Base-by-base conservation (phyloP, 1,284 basidiomycete genomes). In the Ustilago sp. region DNA sequence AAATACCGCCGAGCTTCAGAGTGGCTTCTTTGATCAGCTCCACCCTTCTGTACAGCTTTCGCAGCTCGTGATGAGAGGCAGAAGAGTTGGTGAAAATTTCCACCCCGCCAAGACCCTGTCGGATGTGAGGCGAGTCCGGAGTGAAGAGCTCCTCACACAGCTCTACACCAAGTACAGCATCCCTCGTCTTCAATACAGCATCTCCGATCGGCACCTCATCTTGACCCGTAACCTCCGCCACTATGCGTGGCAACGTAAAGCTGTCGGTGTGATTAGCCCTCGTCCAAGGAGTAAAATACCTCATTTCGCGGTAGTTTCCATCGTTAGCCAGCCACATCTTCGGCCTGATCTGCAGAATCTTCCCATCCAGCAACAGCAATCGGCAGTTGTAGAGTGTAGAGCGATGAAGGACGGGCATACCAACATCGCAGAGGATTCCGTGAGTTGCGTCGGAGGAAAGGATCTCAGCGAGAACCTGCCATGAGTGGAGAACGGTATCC, bases 301-400 rank as follows among this genome's bases (percentile, higher is more conserved):
- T 89, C 80, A 98, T 89, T 87, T 99, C 96, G 52, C 96, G 92
- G 86, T 99, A 99, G 86, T 99, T 98, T 11, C 96, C 96, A 81
- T 98, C 95, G 83, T 99, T 99, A 3, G 96, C 96, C 68, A 99
- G 89, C 96, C 96, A 99, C 94, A 99, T 95, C 88, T 99, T 99
- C 0, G 96, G 97, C 12, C 97, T 91, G 79, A 99, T 98, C 79
- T 97, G 90, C 1, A 98, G 87, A 75, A 99, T 94, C 87, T 94
- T 90, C 54, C 91, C 89, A 86, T 96, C 89, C 83, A 94, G 89
- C 45, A 96, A 90, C 82, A 98, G 92, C 39, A 98, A 89, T 19
- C 97, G 91, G 86, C 95, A 98, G 85, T 99, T 99, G 88, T 98
- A 99, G 71, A 93, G 94, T 58, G 94, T 94, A 81, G 96, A 97